Percentiles rank a stretch among this genome's conserved stretches.
Conservation (phyloP, 768 basidiomycete species). For the Gelatoporia subvermispora region DNA sequence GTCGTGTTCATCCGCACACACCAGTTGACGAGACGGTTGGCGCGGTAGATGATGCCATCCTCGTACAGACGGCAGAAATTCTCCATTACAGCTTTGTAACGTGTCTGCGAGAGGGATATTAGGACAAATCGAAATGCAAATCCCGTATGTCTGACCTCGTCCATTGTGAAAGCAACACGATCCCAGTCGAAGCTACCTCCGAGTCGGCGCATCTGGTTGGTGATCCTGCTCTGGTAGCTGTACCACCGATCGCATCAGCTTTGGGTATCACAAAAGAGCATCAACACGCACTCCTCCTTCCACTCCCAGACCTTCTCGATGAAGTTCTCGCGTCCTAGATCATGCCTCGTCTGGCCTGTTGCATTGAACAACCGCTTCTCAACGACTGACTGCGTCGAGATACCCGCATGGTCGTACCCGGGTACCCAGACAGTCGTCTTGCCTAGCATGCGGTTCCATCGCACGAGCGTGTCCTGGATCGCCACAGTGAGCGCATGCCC, state of each 20-base stretch:
- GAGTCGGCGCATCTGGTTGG: conserved; percentile 79
- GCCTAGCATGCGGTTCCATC: conserved; percentile 98
- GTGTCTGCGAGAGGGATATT: conserved; percentile 35
- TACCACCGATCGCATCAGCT: background rate
- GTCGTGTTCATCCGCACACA: conserved; percentile 95
- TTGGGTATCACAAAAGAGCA: conserved; percentile 1
- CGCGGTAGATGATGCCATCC: conserved; percentile 89
- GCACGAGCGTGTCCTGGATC: conserved; percentile 83
- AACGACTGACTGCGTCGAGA: conserved; percentile 96
- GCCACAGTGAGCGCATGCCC: conserved; percentile 91
- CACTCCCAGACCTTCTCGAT: conserved; percentile 89
- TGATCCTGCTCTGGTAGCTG: conserved; percentile 92
- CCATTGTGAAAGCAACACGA: conserved; percentile 93
- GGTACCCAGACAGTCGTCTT: conserved; percentile 87
- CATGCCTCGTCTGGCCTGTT: conserved; percentile 79
- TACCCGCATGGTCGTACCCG: conserved; percentile 97
- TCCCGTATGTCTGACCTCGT: conserved; percentile 48
- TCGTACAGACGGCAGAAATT: conserved; percentile 90
- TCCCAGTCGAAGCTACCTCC: conserved; percentile 96
- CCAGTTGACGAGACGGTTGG: conserved; percentile 97
- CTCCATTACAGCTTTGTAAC: conserved; percentile 86
- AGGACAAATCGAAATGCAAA: background rate
- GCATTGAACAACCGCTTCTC: conserved; percentile 88
- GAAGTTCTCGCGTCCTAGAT: conserved; percentile 92
- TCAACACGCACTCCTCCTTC: conserved; percentile 82